Base-by-base conservation (phyloP, 495 filamentous ascomycete species). In the Pyrenopolyporus hunteri region DNA sequence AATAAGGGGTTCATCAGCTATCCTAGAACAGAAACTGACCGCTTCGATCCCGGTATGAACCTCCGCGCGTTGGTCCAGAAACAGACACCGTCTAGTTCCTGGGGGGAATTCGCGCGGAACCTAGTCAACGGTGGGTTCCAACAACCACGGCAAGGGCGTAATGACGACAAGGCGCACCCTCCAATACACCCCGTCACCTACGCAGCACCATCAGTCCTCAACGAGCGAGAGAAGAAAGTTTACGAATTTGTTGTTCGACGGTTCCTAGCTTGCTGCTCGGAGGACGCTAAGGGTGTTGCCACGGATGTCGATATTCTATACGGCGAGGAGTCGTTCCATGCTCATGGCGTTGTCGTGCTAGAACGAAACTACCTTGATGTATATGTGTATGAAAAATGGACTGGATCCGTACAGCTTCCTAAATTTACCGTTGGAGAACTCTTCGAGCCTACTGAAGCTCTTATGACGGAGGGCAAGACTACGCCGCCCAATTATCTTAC, bases 141-240 rank as follows among this genome's bases (percentile, higher is more conserved):
- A 39, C 85, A 87, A 23, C 94, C 94, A 19, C 83, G 93, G 13
- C 82, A 87, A 61, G 94, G 94, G 11, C 81, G 86, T 40, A 83
- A 97, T 68, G 96, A 98, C 70, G 94, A 98, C 71, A 91, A 96
- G 70, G 94, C 94, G 9, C 94, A 98, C 75, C 94, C 94, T 23
- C 94, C 94, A 1, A 98, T 98, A 46, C 95, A 98, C 70, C 94
- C 94, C 0, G 87, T 98, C 44, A 87, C 87, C 47, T 93, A 88
- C 70, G 92, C 87, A 3, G 76, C 82, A 3, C 83, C 85, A 0
- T 72, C 67, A n/a, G 76, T 78, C 4, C 80, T 97, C 8, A 81
- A 79, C 22, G 78, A 89, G 0, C 76, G 81, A 42, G 91, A 94
- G 49, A 84, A 82, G 40, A 86, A 85, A 40, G 83, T 98, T 8